phyloP scores from a whole-genome alignment of 306 rosid species.

The Vigna nakashimae region DNA sequence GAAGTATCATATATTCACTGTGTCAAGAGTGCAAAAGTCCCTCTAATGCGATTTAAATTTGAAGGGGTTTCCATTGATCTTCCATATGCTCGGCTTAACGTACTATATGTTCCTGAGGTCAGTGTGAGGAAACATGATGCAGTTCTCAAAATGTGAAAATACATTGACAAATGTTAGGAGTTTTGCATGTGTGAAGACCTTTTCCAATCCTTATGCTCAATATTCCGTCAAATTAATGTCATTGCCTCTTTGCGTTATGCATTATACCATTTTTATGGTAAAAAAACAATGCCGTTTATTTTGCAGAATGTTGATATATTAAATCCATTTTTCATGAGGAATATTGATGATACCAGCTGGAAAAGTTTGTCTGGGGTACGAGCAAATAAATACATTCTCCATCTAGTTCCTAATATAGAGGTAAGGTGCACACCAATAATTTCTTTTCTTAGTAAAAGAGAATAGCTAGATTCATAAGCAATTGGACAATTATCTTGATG shows the following conservation, averaged over 20 bases:
- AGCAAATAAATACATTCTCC: conserved; percentile 55
- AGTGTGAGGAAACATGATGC: conserved; percentile 22
- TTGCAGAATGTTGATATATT: conserved; percentile 54
- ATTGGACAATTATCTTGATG: conserved; percentile 1
- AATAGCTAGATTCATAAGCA: conserved; percentile 1
- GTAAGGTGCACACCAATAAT: conserved; percentile 43
- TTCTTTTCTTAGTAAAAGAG: background rate
- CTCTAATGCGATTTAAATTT: conserved; percentile 56
- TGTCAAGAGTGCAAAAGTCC: conserved; percentile 62
- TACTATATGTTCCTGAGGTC: conserved; percentile 59
- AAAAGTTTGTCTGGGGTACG: conserved; percentile 64
- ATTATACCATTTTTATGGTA: background rate
- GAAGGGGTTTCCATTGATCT: conserved; percentile 61
- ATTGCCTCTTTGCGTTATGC: conserved; percentile 9
- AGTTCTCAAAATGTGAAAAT: background rate
- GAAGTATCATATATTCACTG: conserved; percentile 55
- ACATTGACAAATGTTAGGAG: background rate
- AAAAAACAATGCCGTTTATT: background rate
- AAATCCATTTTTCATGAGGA: conserved; percentile 52
- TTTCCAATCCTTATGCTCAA: conserved; percentile 11
- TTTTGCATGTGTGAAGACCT: conserved; percentile 1
- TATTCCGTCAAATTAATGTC: conserved; percentile 26
- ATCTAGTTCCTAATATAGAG: conserved; percentile 56
- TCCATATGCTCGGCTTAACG: conserved; percentile 50
- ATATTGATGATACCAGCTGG: conserved; percentile 59